Evolutionary conservation across 192 early-diverging fungal species (phyloP), one percentile per base, ranked within the genome.

Genomic region (Lobosporangium transversale): DNA sequence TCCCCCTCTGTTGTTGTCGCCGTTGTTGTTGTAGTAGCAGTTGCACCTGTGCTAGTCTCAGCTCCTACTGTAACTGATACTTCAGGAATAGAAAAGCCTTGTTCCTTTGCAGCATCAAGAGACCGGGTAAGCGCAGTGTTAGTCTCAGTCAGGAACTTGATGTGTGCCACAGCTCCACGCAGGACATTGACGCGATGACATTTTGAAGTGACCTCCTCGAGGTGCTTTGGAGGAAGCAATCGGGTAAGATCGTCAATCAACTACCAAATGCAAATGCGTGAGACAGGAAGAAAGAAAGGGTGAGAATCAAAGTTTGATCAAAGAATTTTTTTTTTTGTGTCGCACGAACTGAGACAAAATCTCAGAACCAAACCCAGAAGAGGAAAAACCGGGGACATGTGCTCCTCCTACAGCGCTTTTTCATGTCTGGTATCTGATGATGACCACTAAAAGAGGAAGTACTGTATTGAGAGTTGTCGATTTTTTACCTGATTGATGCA

Each of bases 401-500:
- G 37, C n/a, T n/a, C n/a, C n/a, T n/a, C n/a, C n/a, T n/a, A 20
- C 53, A 12, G 5, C 5, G n/a, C 12, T 35, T n/a, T n/a, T n/a
- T n/a, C n/a, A n/a, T n/a, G n/a, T n/a, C n/a, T n/a, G n/a, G 17
- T 48, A 50, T 50, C 24, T 50, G 47, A 49, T 6, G 21, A 49
- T 49, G 10, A 40, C 7, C 14, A 14, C 42, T 24, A 58, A 58
- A 18, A 26, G 8, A 58, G 18, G 30, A 55, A 55, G 11, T 10
- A 40, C 37, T 7, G 37, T 40, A 40, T 40, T 40, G 37, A 40
- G 14, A 49, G n/a, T 15, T 6, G 6, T 15, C 14, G 14, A n/a
- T 18, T 29, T 27, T 26, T 11, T 76, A 76, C 73, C 64, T 76
- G 73, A 78, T 93, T 93, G 66, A 93, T 91, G 67, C 87, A 89